phyloP scores from a whole-genome alignment of 2,329 filamentous ascomycete species.

The Aureobasidium uvarum region DNA sequence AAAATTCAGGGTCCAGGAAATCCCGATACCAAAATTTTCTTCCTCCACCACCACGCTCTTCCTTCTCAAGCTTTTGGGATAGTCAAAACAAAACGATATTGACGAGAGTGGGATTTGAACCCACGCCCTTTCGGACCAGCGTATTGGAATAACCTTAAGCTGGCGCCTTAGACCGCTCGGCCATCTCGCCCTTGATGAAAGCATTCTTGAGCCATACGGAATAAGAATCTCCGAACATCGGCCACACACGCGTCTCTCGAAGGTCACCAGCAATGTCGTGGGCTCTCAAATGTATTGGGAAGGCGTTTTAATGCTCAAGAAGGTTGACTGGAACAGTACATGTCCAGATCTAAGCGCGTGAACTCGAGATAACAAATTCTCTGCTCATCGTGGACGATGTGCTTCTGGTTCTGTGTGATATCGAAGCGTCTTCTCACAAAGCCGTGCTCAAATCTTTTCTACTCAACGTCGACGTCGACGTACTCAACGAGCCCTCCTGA shows the following conservation, averaged over 20 bases:
- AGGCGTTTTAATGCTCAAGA: neutral
- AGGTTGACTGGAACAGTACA: no score
- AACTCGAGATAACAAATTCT: neutral
- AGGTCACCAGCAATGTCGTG: neutral
- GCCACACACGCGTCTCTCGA: neutral
- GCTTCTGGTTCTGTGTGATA: no score
- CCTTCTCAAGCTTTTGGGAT: no score
- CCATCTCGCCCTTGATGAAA: slow-evolving; percentile 19
- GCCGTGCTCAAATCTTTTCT: neutral
- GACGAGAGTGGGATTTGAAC: slow-evolving; percentile 25
- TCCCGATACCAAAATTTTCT: neutral
- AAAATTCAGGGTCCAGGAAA: neutral
- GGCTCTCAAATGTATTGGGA: neutral
- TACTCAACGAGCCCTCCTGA: neutral
- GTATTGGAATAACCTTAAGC: slow-evolving; percentile 18
- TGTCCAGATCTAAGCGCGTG: neutral
- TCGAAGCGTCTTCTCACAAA: neutral
- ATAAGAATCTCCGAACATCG: no score
- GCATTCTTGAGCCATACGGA: no score
- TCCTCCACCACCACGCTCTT: no score
- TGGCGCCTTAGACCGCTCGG: slow-evolving; percentile 26
- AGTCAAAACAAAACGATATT: slow-evolving; percentile 4
- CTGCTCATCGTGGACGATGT: neutral
- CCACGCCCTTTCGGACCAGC: slow-evolving; percentile 25
- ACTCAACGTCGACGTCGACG: neutral